Evolutionary conservation across 148 eudicot species (phyloP), one percentile per base, ranked within the genome.

Genomic region (Diospyros lotus): DNA sequence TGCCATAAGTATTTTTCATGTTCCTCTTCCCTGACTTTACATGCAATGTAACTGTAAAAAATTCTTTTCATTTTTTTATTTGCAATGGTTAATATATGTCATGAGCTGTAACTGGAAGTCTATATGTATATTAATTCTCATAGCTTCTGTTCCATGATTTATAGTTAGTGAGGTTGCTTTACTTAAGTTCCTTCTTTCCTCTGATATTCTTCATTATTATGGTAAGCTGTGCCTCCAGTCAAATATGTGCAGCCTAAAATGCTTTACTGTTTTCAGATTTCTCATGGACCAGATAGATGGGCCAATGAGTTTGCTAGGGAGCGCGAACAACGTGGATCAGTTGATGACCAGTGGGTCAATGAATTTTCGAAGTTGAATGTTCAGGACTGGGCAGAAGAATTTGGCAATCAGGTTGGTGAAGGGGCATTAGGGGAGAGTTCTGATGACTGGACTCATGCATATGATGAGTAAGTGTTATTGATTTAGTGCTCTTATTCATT

Each of bases 381-480:
- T 60, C 84, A 92, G 71, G 99, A 91, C 80, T 95, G 99, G 99
- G 93, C 72, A 2, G 99, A 93, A 55, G 99, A 95, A 81, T 95
- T 90, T 83, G 97, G 88, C 83, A 78, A 82, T 55, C 96, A 92
- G 79, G 79, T 92, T 76, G 92, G 90, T 69, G 85, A 87, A 77
- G 91, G 91, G 76, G 82, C 80, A 67, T 38, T 87, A 50, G 91
- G 89, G 69, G 97, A 90, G 39, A 84, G 72, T 79, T 82, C 93
- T 77, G 86, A 89, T 80, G 79, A 83, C 79, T 95, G 96, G 99
- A 94, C 93, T 55, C 79, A 86, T 82, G 91, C 96, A 56, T 95
- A 89, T 84, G 94, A 95, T 77, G 99, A 95, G 99, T 95, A 95
- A 89, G 99, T 89, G 38, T 42, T 67, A 48, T 56, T 59, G 68